phyloP scores from a whole-genome alignment of 768 basidiomycete species.

The Boletus tomentosulus region DNA sequence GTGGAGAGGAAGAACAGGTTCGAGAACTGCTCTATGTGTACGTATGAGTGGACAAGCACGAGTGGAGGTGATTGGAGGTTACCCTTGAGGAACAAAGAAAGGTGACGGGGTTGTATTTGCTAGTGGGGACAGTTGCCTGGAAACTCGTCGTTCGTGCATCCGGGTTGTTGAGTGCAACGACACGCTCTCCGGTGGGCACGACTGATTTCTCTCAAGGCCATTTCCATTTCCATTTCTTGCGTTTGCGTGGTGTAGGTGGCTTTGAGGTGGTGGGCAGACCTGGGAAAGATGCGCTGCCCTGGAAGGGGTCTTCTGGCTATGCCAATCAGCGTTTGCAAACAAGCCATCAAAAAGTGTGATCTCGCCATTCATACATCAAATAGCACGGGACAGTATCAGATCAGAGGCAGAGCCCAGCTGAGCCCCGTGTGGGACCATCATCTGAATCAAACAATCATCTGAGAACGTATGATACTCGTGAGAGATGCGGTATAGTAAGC shows the following conservation, averaged over 20 bases:
- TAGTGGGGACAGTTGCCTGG: slow-evolving; percentile 83
- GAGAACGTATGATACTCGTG: not conserved
- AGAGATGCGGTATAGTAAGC: not conserved
- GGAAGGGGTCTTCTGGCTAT: slow-evolving; percentile 45
- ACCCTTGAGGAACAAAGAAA: slow-evolving; percentile 92
- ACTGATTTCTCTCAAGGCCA: slow-evolving; percentile 83
- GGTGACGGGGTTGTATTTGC: slow-evolving; percentile 86
- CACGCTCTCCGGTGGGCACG: slow-evolving; percentile 65
- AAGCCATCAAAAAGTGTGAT: too few species aligned
- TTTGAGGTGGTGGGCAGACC: slow-evolving; percentile 13
- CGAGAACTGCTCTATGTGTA: slow-evolving; percentile 83
- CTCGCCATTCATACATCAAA: not conserved
- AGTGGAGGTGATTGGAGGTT: slow-evolving; percentile 21
- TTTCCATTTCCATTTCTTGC: slow-evolving; percentile 45
- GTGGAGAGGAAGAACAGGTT: slow-evolving; percentile 99
- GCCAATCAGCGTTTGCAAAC: too few species aligned
- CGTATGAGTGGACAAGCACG: slow-evolving; percentile 3
- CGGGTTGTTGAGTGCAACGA: slow-evolving; percentile 79
- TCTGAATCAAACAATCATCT: not conserved
- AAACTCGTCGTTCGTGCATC: slow-evolving; percentile 50
- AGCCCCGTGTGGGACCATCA: not conserved
- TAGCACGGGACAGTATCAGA: not conserved
- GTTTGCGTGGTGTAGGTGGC: slow-evolving; percentile 13
- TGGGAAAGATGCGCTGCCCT: slow-evolving; percentile 41
- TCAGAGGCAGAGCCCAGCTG: not conserved